phyloP scores from a whole-genome alignment of 2,329 filamentous ascomycete species.

The Epichloe uncinata region DNA sequence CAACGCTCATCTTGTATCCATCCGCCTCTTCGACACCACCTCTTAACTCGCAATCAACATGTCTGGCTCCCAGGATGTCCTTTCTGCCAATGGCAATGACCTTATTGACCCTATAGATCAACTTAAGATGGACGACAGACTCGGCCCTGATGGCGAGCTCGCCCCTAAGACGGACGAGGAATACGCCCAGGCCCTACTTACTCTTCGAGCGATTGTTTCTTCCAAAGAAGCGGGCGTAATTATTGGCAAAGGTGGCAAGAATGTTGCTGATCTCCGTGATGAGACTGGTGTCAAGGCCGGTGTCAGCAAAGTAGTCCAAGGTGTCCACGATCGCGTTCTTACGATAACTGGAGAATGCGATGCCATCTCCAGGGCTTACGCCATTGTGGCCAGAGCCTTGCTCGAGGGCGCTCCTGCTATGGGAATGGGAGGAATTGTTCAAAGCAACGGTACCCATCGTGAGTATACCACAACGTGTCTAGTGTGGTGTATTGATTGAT shows the following conservation, averaged over 20 bases:
- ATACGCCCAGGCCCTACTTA: conserved; percentile 84
- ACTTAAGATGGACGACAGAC: conserved; percentile 51
- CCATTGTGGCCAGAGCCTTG: conserved; percentile 80
- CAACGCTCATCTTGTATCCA: conserved; percentile 6
- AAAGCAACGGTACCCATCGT: conserved; percentile 90
- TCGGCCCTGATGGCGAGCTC: conserved; percentile 62
- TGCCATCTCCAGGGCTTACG: conserved; percentile 81
- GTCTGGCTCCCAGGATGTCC: conserved; percentile 47
- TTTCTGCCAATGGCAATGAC: conserved; percentile 46
- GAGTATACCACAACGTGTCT: conserved; percentile 16
- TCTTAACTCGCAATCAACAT: conserved; percentile 24
- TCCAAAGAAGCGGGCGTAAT: conserved; percentile 98
- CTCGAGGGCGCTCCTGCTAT: conserved; percentile 88
- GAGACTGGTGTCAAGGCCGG: conserved; percentile 97
- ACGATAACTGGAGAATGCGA: conserved; percentile 87
- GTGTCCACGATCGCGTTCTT: conserved; percentile 91
- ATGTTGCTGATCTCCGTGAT: conserved; percentile 91
- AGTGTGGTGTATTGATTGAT: not conserved
- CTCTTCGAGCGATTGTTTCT: conserved; percentile 91
- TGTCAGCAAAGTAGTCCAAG: conserved; percentile 96
- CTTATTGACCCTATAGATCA: conserved; percentile 49
- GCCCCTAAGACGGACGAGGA: conserved; percentile 91
- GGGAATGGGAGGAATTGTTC: conserved; percentile 87
- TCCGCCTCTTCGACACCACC: not conserved
- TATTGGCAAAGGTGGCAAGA: conserved; percentile 97